Conservation (phyloP, 768 basidiomycete genomes). For the Hericium rajendrae region DNA sequence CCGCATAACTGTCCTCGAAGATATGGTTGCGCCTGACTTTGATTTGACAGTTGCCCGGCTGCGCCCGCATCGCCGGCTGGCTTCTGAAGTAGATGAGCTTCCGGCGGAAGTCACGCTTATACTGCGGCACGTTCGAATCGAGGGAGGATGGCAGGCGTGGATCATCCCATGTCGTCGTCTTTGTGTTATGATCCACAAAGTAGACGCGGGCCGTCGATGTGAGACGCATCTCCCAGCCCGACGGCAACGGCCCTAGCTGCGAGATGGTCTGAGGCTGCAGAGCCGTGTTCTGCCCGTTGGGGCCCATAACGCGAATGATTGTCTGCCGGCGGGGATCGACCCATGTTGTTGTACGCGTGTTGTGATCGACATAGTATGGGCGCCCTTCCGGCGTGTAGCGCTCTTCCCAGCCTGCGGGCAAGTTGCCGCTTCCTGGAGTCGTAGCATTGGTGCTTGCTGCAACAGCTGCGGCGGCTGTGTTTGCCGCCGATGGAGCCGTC, state of each 20-base stretch:
- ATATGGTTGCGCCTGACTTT: slow-evolving; percentile 97
- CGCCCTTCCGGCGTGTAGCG: slow-evolving; percentile 97
- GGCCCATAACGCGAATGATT: slow-evolving; percentile 93
- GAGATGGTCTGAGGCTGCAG: slow-evolving; percentile 93
- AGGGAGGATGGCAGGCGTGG: slow-evolving; percentile 91
- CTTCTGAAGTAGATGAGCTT: slow-evolving; percentile 99
- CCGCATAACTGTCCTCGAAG: slow-evolving; percentile 98
- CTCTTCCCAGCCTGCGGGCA: slow-evolving; percentile 99
- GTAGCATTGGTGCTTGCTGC: slow-evolving; percentile 43
- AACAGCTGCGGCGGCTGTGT: slow-evolving; percentile 35
- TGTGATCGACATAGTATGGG: slow-evolving; percentile 99
- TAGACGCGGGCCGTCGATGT: slow-evolving; percentile 97
- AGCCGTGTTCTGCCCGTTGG: slow-evolving; percentile 77
- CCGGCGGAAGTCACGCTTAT: slow-evolving; percentile 98
- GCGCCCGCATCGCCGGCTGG: slow-evolving; percentile 95
- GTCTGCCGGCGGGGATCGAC: slow-evolving; percentile 97
- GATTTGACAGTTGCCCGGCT: slow-evolving; percentile 98
- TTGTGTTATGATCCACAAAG: slow-evolving; percentile 99
- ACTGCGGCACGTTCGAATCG: slow-evolving; percentile 96
- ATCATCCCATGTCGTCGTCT: slow-evolving; percentile 99
- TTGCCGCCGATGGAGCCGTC: slow-evolving; percentile 20
- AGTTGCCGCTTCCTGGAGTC: slow-evolving; percentile 71
- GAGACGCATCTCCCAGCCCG: slow-evolving; percentile 99
- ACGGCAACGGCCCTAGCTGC: slow-evolving; percentile 92
- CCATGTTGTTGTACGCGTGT: slow-evolving; percentile 99